Conservation (phyloP, 148 eudicot species). For the Camellia japonica region DNA sequence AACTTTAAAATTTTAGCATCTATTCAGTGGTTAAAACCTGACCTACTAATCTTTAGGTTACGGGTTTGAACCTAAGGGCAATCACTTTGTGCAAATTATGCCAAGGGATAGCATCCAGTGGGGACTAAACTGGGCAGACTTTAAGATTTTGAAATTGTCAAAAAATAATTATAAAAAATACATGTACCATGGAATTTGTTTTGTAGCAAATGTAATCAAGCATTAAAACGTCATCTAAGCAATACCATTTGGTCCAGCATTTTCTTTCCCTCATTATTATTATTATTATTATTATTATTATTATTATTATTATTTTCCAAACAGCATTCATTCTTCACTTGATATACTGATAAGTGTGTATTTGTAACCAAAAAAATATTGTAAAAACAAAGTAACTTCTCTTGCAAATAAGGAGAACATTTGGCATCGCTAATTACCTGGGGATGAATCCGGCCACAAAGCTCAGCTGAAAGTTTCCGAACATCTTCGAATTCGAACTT, state of each 20-base stretch:
- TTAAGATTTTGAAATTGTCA: neutral
- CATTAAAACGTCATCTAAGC: too few species aligned
- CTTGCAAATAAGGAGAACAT: neutral
- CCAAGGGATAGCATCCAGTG: too few species aligned
- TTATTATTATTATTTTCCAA: too few species aligned
- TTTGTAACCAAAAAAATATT: neutral
- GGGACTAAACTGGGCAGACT: neutral
- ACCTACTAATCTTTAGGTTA: too few species aligned
- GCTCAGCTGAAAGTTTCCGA: conserved; percentile 85
- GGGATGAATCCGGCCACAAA: conserved; percentile 78
- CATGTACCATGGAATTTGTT: neutral
- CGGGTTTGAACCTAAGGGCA: too few species aligned
- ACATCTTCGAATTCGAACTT: conserved; percentile 70
- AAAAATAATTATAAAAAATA: too few species aligned
- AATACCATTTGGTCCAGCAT: neutral
- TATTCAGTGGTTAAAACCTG: too few species aligned
- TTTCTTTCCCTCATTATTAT: too few species aligned
- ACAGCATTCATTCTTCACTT: neutral
- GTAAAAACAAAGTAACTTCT: neutral
- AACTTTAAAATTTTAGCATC: neutral
- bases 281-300: too few species aligned
- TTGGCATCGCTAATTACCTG: conserved; percentile 36
- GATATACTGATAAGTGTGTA: neutral
- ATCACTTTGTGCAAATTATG: too few species aligned
- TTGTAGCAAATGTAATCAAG: neutral